Evolutionary conservation across 2,329 filamentous ascomycete genomes (phyloP).

Genomic region (Epichloe scottii): DNA sequence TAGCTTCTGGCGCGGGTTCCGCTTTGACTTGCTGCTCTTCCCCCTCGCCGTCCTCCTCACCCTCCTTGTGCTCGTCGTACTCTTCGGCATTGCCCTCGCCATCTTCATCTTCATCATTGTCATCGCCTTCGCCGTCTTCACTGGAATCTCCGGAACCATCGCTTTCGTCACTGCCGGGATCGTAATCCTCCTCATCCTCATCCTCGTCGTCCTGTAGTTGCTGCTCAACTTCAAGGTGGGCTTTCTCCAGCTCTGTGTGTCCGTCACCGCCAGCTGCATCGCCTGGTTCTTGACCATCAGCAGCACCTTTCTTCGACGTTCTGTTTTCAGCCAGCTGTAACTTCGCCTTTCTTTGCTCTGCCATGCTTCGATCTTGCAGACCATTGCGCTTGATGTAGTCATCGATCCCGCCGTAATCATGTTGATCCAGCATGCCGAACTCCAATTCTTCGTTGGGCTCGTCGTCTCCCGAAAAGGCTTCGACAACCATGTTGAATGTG

Average conservation of each 20-base stretch:
- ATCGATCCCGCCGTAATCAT: slow-evolving; percentile 52
- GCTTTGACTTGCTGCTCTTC: slow-evolving; percentile 9
- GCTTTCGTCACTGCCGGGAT: slow-evolving; percentile 49
- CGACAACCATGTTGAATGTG: slow-evolving; percentile 56
- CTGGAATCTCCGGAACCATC: slow-evolving; percentile 40
- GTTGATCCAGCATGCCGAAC: slow-evolving; percentile 58
- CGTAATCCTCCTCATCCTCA: slow-evolving; percentile 54
- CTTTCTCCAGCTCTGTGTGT: slow-evolving; percentile 36
- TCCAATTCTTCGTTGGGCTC: slow-evolving; percentile 48
- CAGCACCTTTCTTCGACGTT: slow-evolving; percentile 30
- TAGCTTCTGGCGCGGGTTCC: slow-evolving; percentile 1
- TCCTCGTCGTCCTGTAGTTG: slow-evolving; percentile 47
- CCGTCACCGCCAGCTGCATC: slow-evolving; percentile 20
- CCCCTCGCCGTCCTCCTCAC: slow-evolving; percentile 18
- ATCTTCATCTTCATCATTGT: slow-evolving; percentile 31
- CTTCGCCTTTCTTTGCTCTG: slow-evolving; percentile 54
- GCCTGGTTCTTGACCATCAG: slow-evolving; percentile 26
- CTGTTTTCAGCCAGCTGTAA: slow-evolving; percentile 47
- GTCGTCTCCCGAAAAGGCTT: slow-evolving; percentile 38
- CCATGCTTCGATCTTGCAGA: slow-evolving; percentile 56
- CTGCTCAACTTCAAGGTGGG: slow-evolving; percentile 38
- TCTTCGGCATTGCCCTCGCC: slow-evolving; percentile 28
- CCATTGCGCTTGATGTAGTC: slow-evolving; percentile 49
- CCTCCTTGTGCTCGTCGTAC: slow-evolving; percentile 24
- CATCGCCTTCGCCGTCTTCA: slow-evolving; percentile 41